These are phyloP conservation scores for Kalmusia sp. DNA, from an alignment of 2,329 filamentous ascomycete species.

Conservation along the genomic window DNA sequence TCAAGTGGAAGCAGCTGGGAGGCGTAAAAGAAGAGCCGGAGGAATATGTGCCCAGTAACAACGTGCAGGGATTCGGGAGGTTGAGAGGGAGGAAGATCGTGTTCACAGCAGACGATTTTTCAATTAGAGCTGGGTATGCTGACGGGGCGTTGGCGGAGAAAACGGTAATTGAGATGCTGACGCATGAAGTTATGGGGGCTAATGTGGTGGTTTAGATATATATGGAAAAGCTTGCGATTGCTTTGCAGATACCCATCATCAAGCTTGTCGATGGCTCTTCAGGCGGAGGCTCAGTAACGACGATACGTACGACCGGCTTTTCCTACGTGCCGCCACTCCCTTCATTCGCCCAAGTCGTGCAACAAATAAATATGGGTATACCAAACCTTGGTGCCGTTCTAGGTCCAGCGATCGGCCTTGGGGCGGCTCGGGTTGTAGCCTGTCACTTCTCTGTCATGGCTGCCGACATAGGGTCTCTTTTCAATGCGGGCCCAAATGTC, in stretches of 20 bases:
- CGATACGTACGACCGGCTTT: constrained; percentile 62
- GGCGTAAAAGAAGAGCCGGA: constrained; percentile 55
- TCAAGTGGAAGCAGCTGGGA: constrained; percentile 62
- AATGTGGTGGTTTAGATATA: constrained; percentile 52
- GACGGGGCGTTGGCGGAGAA: constrained; percentile 67
- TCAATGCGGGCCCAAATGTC: constrained; percentile 70
- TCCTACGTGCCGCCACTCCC: constrained; percentile 66
- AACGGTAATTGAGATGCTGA: constrained; percentile 44
- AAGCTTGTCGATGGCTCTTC: constrained; percentile 71
- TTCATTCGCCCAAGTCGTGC: constrained; percentile 60
- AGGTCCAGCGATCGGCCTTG: constrained; percentile 69
- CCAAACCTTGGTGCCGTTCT: constrained; percentile 69
- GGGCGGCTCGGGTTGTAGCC: constrained; percentile 66
- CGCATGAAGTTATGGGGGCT: constrained; percentile 9
- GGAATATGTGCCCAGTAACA: constrained; percentile 66
- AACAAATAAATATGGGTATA: constrained; percentile 68
- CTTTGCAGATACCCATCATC: constrained; percentile 64
- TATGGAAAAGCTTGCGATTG: constrained; percentile 66
- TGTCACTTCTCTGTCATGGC: constrained; percentile 74
- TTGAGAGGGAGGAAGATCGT: constrained; percentile 62
- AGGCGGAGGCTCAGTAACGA: constrained; percentile 68
- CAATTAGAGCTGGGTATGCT: constrained; percentile 68
- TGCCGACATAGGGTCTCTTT: constrained; percentile 65
- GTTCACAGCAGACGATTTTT: constrained; percentile 70
- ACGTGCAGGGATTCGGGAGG: constrained; percentile 65